Evolutionary conservation across 176 grass and related monocot species (phyloP).

Genomic region (Phoenix roebelenii): DNA sequence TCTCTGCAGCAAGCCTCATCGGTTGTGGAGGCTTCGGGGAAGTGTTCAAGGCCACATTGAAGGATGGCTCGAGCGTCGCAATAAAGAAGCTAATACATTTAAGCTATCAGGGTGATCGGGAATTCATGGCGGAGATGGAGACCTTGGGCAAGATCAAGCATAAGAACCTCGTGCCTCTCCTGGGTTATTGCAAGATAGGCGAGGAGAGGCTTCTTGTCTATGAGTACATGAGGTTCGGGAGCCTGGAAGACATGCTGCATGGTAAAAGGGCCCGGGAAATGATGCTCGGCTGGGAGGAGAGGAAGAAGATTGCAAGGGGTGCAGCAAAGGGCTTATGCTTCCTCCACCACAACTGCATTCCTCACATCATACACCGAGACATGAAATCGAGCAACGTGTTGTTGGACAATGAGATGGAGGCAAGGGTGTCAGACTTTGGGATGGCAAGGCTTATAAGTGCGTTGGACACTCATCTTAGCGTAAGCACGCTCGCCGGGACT

Average conservation of each 20-base stretch:
- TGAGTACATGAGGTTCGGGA: constrained; percentile 88
- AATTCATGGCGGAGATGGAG: constrained; percentile 99
- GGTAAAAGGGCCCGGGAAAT: constrained; percentile 4
- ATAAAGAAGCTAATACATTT: constrained; percentile 92
- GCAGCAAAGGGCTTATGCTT: constrained; percentile 79
- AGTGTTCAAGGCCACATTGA: constrained; percentile 90
- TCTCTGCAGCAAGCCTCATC: constrained; percentile 62
- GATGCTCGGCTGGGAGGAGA: constrained; percentile 34
- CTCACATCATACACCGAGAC: constrained; percentile 97
- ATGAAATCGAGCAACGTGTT: constrained; percentile 99
- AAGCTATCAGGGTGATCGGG: constrained; percentile 93
- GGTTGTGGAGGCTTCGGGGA: constrained; percentile 88
- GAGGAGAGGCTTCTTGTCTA: constrained; percentile 91
- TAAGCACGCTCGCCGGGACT: constrained; percentile 90
- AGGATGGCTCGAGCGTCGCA: constrained; percentile 75
- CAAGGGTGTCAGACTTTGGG: constrained; percentile 77
- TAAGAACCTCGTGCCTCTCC: constrained; percentile 63
- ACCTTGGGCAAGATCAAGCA: constrained; percentile 95
- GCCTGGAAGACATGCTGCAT: constrained; percentile 82
- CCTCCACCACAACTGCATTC: constrained; percentile 97
- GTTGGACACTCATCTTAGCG: constrained; percentile 89
- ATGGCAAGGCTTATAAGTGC: constrained; percentile 86
- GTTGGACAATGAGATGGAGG: constrained; percentile 62
- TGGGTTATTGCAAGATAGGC: constrained; percentile 94
- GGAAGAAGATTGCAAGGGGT: constrained; percentile 54